These are phyloP conservation scores for Zygosaccharomyces pseudobailii DNA, from an alignment of 1,139 yeast species.

Conservation along the genomic window DNA sequence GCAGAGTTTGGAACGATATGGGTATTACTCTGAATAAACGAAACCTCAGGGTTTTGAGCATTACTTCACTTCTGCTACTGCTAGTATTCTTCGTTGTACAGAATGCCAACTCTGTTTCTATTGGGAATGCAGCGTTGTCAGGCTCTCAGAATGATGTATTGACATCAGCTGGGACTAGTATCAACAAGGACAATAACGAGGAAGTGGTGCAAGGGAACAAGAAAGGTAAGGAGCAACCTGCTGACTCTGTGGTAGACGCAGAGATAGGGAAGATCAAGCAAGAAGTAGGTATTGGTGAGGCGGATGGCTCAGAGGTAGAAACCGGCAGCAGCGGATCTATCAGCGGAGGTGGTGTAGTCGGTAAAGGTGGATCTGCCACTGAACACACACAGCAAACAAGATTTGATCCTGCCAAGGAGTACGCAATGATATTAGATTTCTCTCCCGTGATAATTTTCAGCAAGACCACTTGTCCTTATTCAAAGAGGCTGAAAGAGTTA, in stretches of 20 bases:
- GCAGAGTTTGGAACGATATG: conserved; percentile 5
- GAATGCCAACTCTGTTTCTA: conserved; percentile 18
- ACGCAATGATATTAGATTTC: conserved; percentile 50
- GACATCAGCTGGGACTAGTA: conserved; percentile 8
- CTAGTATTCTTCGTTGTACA: conserved; percentile 27
- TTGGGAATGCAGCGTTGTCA: conserved; percentile 6
- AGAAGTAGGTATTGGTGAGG: conserved; percentile 16
- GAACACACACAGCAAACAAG: conserved; percentile 7
- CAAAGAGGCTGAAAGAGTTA: conserved; percentile 63
- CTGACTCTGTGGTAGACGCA: conserved; percentile 9
- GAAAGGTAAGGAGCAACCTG: conserved; percentile 7
- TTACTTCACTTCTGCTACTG: conserved; percentile 24
- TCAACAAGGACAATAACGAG: conserved; percentile 1
- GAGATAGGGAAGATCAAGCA: conserved; percentile 23
- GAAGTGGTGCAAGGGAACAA: conserved; percentile 1
- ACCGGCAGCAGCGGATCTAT: conserved; percentile 6
- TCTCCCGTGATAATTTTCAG: conserved; percentile 73
- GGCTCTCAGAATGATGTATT: conserved; percentile 6
- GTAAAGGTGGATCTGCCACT: conserved; percentile 6
- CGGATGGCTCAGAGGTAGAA: conserved; percentile 6
- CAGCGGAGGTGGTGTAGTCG: conserved; percentile 2
- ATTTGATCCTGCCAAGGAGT: conserved; percentile 63
- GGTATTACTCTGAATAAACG: conserved; percentile 23
- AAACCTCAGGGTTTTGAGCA: conserved; percentile 25
- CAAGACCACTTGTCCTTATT: conserved; percentile 71